These are phyloP conservation scores for Pseudomicrostroma phylloplanum DNA, from an alignment of 1,284 basidiomycete species.

Conservation along the genomic window DNA sequence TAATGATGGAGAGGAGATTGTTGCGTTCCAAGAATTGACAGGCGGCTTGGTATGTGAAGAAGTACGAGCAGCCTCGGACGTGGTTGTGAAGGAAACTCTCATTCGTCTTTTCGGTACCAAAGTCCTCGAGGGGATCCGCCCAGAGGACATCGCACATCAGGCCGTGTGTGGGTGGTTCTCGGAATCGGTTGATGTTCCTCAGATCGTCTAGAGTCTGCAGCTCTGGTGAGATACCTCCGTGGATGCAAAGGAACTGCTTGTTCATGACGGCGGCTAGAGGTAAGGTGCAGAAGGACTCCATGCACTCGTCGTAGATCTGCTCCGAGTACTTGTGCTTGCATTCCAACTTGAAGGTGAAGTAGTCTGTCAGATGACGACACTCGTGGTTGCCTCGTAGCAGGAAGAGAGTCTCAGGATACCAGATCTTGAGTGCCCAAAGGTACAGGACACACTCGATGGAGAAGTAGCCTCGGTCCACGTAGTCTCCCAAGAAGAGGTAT, in stretches of 20 bases:
- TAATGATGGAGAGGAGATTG: slow-evolving; percentile 85
- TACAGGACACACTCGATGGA: slow-evolving; percentile 51
- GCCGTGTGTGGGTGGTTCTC: slow-evolving; percentile 86
- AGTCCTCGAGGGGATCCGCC: slow-evolving; percentile 90
- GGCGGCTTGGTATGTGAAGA: slow-evolving; percentile 81
- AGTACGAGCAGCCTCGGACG: slow-evolving; percentile 89
- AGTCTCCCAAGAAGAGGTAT: slow-evolving; percentile 50
- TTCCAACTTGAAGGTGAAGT: slow-evolving; percentile 51
- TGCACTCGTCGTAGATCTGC: slow-evolving; percentile 50
- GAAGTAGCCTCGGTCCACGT: slow-evolving; percentile 50
- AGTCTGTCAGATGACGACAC: slow-evolving; percentile 50
- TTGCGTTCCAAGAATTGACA: slow-evolving; percentile 91
- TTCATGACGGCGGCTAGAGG: slow-evolving; percentile 92
- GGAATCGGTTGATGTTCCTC: slow-evolving; percentile 83
- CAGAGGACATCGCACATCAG: slow-evolving; percentile 93
- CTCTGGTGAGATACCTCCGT: slow-evolving; percentile 85
- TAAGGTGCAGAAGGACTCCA: slow-evolving; percentile 79
- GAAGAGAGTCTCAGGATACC: slow-evolving; percentile 50
- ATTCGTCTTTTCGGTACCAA: slow-evolving; percentile 78
- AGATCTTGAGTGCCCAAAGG: slow-evolving; percentile 49
- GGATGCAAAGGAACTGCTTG: slow-evolving; percentile 93
- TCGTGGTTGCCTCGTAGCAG: slow-evolving; percentile 51
- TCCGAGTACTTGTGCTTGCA: slow-evolving; percentile 51
- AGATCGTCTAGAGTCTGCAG: slow-evolving; percentile 78
- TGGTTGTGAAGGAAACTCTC: slow-evolving; percentile 87